Base-by-base conservation (phyloP, 208 protist genomes). In the Crithidia sp. region DNA sequence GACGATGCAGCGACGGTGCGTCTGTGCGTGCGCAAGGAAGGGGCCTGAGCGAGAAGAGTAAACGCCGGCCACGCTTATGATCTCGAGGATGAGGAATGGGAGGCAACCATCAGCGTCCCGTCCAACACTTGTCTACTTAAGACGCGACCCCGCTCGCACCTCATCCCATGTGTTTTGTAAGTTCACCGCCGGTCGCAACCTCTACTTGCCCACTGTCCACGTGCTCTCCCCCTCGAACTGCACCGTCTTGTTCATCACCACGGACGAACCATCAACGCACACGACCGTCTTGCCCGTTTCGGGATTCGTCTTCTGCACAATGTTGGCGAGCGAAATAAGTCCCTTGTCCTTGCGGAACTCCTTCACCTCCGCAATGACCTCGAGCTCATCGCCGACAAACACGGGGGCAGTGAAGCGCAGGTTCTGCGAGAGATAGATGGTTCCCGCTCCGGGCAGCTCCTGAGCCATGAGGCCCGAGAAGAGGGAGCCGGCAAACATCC, bases 341-440 rank as follows among this genome's bases (percentile, higher is more conserved):
- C 85, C 86, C 59, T 84, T 90, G 55, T 82, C 84, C 47, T 80
- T 82, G 62, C 76, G 85, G 63, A 94, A 96, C 70, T 95, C 75
- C 14, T 67, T 84, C 44, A 95, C 77, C 66, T 85, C 77, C 0
- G 90, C 85, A 5, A 79, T 70, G 6, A 88, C 88, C 53, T 88
- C 82, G 17, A 97, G 76, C 41, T 91, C 83, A 49, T 97, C 87
- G 6, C 87, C 87, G 10, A 94, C 83, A 71, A 95, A 89, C 3
- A 95, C 73, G 12, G 93, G 93, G 0, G 82, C 83, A 6, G 88
- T 80, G 77, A 97, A 97, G 59, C 79, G 73, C 49, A 95, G 58
- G 53, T 89, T 92, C 74, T 97, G 93, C 12, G 83, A 92, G 14
- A 97, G 77, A 66, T 95, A 97, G 9, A 97, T 78, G 7, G 89